Conservation (phyloP, 129 eudicot species). For the Tagetes erecta region DNA sequence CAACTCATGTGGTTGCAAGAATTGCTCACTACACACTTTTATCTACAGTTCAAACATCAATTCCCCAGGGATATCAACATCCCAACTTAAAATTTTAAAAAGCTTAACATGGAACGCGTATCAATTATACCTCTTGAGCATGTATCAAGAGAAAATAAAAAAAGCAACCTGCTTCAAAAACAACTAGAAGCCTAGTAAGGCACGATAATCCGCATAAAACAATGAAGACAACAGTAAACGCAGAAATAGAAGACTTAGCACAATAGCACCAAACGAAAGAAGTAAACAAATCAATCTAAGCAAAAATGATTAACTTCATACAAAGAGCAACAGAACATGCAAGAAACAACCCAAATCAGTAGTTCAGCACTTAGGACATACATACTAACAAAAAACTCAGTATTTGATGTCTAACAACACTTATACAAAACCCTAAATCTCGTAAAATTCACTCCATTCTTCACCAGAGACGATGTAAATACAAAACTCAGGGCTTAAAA, state of each 20-base stretch:
- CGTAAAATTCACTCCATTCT: not conserved
- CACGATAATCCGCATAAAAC: conserved; percentile 5
- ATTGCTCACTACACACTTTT: not conserved
- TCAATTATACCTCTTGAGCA: too few species aligned
- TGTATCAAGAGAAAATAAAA: not conserved
- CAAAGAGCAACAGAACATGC: not conserved
- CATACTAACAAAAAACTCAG: conserved; percentile 8
- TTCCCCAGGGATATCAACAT: conserved; percentile 9
- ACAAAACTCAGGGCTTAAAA: not conserved
- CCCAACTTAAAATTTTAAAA: not conserved
- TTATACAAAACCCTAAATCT: not conserved
- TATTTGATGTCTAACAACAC: not conserved
- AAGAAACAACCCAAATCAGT: not conserved
- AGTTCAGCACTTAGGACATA: not conserved
- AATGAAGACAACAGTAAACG: not conserved
- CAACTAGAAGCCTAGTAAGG: not conserved
- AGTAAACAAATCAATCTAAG: not conserved
- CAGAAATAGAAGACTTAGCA: not conserved
- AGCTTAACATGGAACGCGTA: not conserved
- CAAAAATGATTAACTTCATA: not conserved
- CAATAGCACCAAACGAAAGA: not conserved
- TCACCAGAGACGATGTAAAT: not conserved
- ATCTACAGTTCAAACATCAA: not conserved
- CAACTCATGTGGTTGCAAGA: conserved; percentile 8
- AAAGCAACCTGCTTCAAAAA: conserved; percentile 1